Conservation (phyloP, 148 eudicot genomes). For the Selenicereus undatus region DNA sequence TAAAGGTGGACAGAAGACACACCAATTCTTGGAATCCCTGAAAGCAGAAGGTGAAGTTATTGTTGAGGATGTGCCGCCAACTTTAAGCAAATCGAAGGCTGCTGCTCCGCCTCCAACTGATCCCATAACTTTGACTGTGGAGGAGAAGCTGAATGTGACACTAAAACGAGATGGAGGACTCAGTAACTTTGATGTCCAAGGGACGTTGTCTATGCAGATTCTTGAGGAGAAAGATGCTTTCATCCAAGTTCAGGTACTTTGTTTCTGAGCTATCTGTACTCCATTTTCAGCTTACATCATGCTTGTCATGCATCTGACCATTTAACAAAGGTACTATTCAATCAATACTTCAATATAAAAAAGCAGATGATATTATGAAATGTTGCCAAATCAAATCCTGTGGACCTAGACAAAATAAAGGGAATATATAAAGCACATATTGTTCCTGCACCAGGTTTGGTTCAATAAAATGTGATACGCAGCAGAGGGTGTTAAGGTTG, state of each 20-base stretch:
- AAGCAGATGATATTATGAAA: no score
- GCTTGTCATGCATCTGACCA: not conserved
- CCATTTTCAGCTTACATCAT: not conserved
- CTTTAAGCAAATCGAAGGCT: constrained; percentile 55
- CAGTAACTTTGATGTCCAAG: constrained; percentile 91
- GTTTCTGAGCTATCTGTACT: not conserved
- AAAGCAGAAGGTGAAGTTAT: constrained; percentile 98
- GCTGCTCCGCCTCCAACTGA: constrained; percentile 84
- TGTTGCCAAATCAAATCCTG: no score
- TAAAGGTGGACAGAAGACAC: constrained; percentile 60
- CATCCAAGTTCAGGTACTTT: constrained; percentile 88
- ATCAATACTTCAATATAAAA: not conserved
- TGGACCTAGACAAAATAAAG: no score
- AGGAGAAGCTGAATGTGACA: constrained; percentile 88
- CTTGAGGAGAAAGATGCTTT: constrained; percentile 47
- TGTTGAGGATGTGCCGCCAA: constrained; percentile 85
- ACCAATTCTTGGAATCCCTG: constrained; percentile 84
- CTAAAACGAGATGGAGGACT: constrained; percentile 89
- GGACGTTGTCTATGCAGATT: constrained; percentile 57
- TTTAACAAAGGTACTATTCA: not conserved
- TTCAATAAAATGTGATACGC: not conserved
- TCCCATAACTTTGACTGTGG: constrained; percentile 83
- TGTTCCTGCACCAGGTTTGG: not conserved
- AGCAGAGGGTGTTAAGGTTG: not conserved
- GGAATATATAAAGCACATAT: not conserved